Conservation (phyloP, 2,329 filamentous ascomycete genomes). For the Talaromyces sp. region DNA sequence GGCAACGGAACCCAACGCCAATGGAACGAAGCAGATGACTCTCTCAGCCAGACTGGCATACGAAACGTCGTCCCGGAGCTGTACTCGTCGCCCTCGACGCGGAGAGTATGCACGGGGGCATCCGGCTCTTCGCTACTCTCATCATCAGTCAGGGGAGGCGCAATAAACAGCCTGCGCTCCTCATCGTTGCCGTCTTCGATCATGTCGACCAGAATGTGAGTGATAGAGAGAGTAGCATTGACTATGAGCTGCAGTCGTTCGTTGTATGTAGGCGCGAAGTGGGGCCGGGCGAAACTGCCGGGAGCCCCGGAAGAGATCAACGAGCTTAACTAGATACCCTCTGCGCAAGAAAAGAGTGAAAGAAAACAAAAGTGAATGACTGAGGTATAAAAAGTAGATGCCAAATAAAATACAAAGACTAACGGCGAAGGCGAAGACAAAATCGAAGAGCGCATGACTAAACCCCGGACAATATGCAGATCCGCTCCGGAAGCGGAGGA, state of each 20-base stretch:
- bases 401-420: background rate
- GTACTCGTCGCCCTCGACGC: slow-evolving; percentile 3
- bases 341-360: background rate
- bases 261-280: background rate
- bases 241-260: background rate
- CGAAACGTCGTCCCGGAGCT: slow-evolving; percentile 5
- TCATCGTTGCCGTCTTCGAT: slow-evolving; percentile 9
- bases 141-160: slow-evolving; percentile 11
- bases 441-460: background rate
- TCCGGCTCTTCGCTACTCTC: slow-evolving; percentile 4
- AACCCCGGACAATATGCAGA: background rate
- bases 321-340: background rate
- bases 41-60: slow-evolving; percentile 45
- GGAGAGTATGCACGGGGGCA: background rate
- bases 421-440: background rate
- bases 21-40: slow-evolving; percentile 43
- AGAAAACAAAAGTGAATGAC: background rate
- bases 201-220: slow-evolving; percentile 4
- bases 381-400: background rate
- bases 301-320: background rate
- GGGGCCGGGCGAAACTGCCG: background rate
- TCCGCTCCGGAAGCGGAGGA: background rate
- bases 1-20: slow-evolving; percentile 46
- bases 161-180: slow-evolving; percentile 5
- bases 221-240: background rate